phyloP scores from a whole-genome alignment of 805 yeast species.

The Saccharomycopsis selenospora region DNA sequence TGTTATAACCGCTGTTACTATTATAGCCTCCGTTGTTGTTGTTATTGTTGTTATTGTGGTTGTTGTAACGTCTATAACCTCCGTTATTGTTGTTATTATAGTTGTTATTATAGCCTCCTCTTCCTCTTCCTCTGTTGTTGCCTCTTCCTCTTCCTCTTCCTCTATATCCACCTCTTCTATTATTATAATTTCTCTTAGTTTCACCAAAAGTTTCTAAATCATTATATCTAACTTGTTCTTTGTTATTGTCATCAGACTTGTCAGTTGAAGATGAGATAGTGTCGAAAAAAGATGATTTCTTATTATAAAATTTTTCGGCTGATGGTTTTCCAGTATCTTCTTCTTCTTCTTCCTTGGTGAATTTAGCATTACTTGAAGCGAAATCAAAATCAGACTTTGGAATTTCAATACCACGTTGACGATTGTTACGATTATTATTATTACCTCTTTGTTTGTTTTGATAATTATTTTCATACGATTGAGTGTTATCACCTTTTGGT shows the following conservation, averaged over 20 bases:
- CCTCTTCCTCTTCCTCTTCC: constrained; percentile 42
- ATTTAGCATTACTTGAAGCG: constrained; percentile 64
- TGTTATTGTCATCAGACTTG: constrained; percentile 29
- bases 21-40: constrained; percentile 13
- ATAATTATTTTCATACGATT: constrained; percentile 2
- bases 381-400: constrained; percentile 69
- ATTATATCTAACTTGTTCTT: constrained; percentile 13
- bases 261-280: constrained; percentile 65
- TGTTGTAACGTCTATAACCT: no score
- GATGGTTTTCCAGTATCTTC: constrained; percentile 30
- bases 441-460: constrained; percentile 17
- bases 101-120: constrained; percentile 27
- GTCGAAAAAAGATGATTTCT: constrained; percentile 83
- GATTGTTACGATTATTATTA: background rate
- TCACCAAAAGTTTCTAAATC: constrained; percentile 22
- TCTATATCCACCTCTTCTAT: constrained; percentile 44
- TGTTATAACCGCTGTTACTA: background rate
- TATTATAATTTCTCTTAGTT: constrained; percentile 12
- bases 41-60: constrained; percentile 16
- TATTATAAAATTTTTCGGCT: constrained; percentile 50
- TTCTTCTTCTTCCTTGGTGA: constrained; percentile 41
- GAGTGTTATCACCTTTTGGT: constrained; percentile 9
- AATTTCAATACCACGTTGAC: constrained; percentile 27
- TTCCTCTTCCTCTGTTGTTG: constrained; percentile 31
- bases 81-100: constrained; percentile 23